A percentile compares a stretch with the other conserved stretches of the same genome.
Conservation (phyloP, 208 protist genomes). For the Blastocrithidia nonstop region DNA sequence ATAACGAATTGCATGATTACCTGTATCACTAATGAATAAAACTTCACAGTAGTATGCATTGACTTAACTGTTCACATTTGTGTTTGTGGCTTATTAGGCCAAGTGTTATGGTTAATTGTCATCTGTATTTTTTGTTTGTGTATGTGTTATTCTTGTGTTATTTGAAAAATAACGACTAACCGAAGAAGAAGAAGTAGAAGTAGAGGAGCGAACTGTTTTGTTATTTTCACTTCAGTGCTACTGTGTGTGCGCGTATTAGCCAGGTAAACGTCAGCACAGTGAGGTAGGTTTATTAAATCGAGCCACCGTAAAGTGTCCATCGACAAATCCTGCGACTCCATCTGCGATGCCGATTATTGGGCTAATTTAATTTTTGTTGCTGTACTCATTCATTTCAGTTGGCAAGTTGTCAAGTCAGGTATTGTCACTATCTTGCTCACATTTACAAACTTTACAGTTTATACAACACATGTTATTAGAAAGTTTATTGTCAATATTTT, state of each 20-base stretch:
- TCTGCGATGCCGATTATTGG: conserved; percentile 11
- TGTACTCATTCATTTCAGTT: no score
- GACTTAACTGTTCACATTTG: no score
- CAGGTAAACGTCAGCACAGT: conserved; percentile 63
- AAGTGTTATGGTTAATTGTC: no score
- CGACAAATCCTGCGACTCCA: conserved; percentile 30
- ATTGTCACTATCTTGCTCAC: no score
- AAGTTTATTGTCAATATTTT: no score
- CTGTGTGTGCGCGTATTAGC: conserved; percentile 5
- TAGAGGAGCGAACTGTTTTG: background rate
- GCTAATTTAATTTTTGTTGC: no score
- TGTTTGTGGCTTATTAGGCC: no score
- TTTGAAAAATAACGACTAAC: no score
- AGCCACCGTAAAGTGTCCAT: conserved; percentile 47
- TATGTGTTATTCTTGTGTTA: background rate
- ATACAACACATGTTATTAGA: no score
- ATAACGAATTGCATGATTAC: conserved; percentile 58
- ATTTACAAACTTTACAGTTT: no score
- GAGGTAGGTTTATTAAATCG: conserved; percentile 38
- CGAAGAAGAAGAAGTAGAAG: no score
- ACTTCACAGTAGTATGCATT: conserved; percentile 13
- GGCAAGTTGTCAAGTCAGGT: no score
- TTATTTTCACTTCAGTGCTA: background rate
- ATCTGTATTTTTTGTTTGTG: conserved; percentile 2
- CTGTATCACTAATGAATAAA: conserved; percentile 67